Percentiles rank a stretch among this genome's conserved stretches.
These are phyloP conservation scores for Tuber umbilicatum DNA, from an alignment of 495 filamentous ascomycete genomes.

Conservation along the genomic window DNA sequence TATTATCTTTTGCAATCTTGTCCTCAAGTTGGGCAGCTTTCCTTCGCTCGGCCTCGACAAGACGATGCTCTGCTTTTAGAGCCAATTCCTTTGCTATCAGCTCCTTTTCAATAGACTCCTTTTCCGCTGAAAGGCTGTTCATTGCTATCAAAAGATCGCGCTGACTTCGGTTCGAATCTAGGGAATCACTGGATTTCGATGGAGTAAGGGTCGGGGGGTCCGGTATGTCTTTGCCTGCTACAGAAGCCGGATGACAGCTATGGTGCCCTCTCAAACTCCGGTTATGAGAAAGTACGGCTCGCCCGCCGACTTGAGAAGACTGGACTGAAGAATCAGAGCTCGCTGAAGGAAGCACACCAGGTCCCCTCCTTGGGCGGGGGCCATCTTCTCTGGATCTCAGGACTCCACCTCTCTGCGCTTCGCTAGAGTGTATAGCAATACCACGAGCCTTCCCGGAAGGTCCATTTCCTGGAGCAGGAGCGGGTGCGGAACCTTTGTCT, in stretches of 20 bases:
- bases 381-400: background rate
- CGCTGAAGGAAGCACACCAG: background rate
- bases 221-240: background rate
- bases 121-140: conserved; percentile 31
- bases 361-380: background rate
- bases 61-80: conserved; percentile 17
- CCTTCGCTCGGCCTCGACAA: conserved; percentile 14
- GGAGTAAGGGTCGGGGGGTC: background rate
- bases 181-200: background rate
- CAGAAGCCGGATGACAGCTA: background rate
- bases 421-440: background rate
- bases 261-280: background rate
- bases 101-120: conserved; percentile 30
- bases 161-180: conserved; percentile 1
- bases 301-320: background rate
- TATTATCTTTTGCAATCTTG: conserved; percentile 15
- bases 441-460: background rate
- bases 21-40: conserved; percentile 23
- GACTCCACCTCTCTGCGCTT: background rate
- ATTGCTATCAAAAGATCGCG: conserved; percentile 31
- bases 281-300: background rate
- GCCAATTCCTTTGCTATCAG: conserved; percentile 14
- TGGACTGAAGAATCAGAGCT: background rate
- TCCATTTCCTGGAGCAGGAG: background rate
- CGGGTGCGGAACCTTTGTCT: background rate